Evolutionary conservation across 1,284 basidiomycete species (phyloP).

Genomic region (Coniferiporia weirii): DNA sequence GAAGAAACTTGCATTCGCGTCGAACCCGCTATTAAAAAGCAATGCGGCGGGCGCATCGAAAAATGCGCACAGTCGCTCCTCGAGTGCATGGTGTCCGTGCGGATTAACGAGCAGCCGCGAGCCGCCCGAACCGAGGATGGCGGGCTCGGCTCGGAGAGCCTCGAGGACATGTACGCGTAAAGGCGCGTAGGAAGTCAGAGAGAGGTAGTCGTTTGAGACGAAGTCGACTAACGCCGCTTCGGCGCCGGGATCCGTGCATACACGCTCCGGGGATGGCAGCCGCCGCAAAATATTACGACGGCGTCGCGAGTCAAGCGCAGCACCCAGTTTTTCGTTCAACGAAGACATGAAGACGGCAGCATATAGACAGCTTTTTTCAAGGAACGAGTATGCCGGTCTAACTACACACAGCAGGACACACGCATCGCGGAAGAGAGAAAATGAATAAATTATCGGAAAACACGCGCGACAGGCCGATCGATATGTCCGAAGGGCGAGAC

Average conservation of each 20-base stretch:
- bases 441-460: background rate
- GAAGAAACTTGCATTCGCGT: constrained; percentile 91
- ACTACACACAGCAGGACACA: constrained; percentile 8
- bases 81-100: constrained; percentile 60
- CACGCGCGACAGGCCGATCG: background rate
- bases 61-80: constrained; percentile 59
- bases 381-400: background rate
- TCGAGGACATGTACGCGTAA: constrained; percentile 57
- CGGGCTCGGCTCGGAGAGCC: constrained; percentile 45
- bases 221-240: constrained; percentile 61
- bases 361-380: background rate
- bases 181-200: constrained; percentile 57
- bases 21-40: constrained; percentile 93
- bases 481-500: constrained; percentile 4
- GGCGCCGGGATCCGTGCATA: constrained; percentile 22
- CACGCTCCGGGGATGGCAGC: constrained; percentile 42
- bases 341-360: constrained; percentile 26
- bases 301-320: constrained; percentile 58
- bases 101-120: constrained; percentile 87
- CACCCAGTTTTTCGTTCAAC: constrained; percentile 35
- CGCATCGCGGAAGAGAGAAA: background rate
- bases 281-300: constrained; percentile 56
- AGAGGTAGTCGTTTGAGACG: constrained; percentile 93
- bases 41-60: constrained; percentile 67
- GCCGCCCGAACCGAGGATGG: constrained; percentile 85